Conservation (phyloP, 805 yeast species). For the Ogataea corticis region DNA sequence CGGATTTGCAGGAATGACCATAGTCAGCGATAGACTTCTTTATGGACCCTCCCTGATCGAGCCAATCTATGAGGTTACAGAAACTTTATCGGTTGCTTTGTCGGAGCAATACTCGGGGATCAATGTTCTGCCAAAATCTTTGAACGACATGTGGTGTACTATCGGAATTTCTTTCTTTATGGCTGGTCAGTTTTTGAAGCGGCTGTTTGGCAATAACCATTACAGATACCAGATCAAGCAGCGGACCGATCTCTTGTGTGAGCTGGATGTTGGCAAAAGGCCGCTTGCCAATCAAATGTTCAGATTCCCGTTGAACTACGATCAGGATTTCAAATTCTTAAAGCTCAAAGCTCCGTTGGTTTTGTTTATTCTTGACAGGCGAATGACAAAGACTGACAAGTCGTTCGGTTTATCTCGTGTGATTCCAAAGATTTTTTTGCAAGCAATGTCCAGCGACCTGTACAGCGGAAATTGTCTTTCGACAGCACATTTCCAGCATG, state of each 20-base stretch:
- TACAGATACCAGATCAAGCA: slow-evolving; percentile 69
- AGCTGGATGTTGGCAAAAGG: slow-evolving; percentile 72
- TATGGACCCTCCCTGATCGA: slow-evolving; percentile 78
- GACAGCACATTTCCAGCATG: slow-evolving; percentile 82
- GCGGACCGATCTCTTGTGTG: slow-evolving; percentile 65
- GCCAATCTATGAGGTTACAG: slow-evolving; percentile 71
- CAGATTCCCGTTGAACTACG: slow-evolving; percentile 58
- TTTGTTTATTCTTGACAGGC: slow-evolving; percentile 75
- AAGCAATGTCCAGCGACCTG: slow-evolving; percentile 94
- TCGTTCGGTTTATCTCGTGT: slow-evolving; percentile 91
- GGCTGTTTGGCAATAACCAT: slow-evolving; percentile 81
- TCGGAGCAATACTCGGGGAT: slow-evolving; percentile 94
- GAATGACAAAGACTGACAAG: slow-evolving; percentile 96
- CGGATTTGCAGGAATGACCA: slow-evolving; percentile 74
- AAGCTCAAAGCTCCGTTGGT: slow-evolving; percentile 84
- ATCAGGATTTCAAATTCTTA: slow-evolving; percentile 65
- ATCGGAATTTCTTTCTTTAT: slow-evolving; percentile 82
- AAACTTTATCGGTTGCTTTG: slow-evolving; percentile 63
- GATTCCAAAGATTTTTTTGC: slow-evolving; percentile 84
- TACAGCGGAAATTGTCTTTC: slow-evolving; percentile 72
- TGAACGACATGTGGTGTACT: slow-evolving; percentile 87
- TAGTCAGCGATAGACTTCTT: slow-evolving; percentile 59
- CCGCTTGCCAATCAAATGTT: slow-evolving; percentile 77
- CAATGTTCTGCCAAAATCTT: slow-evolving; percentile 76
- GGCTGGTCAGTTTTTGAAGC: slow-evolving; percentile 68